Percentiles rank a stretch among this genome's conserved stretches.
These are phyloP conservation scores for Penstemon davidsonii DNA, from an alignment of 257 asterid species.

Conservation along the genomic window DNA sequence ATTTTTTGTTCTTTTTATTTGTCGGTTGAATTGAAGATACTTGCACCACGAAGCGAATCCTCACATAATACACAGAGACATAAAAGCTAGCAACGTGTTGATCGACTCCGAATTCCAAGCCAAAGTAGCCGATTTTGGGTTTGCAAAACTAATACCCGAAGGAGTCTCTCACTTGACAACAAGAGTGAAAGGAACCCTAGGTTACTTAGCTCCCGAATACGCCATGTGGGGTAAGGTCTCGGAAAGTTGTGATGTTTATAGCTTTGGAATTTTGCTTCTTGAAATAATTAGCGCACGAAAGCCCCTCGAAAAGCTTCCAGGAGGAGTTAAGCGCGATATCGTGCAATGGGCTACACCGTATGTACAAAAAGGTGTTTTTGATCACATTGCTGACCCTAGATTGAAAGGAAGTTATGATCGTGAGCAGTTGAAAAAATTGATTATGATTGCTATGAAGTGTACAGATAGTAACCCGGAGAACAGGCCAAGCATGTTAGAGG, in stretches of 20 bases:
- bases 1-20: neutral
- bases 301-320: conserved; percentile 62
- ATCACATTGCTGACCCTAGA: conserved; percentile 65
- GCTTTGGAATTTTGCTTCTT: conserved; percentile 71
- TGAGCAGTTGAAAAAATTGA: conserved; percentile 35
- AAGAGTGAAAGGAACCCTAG: conserved; percentile 76
- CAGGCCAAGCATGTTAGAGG: conserved; percentile 69
- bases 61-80: conserved; percentile 81
- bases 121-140: conserved; percentile 84
- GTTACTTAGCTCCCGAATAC: conserved; percentile 77
- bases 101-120: conserved; percentile 60
- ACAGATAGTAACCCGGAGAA: conserved; percentile 55
- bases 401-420: conserved; percentile 53
- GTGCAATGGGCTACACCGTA: conserved; percentile 69
- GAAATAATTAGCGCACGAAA: conserved; percentile 63
- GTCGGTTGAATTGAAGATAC: conserved; percentile 47
- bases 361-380: conserved; percentile 50
- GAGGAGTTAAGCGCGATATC: conserved; percentile 74
- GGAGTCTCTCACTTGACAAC: conserved; percentile 78
- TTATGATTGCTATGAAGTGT: conserved; percentile 54
- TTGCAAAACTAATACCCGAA: conserved; percentile 69
- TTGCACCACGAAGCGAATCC: conserved; percentile 84
- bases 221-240: conserved; percentile 93
- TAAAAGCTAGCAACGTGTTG: conserved; percentile 81
- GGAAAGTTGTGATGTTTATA: conserved; percentile 73